Base-by-base conservation (phyloP, 2,329 filamentous ascomycete genomes). In the Hymenoscyphus scutula region DNA sequence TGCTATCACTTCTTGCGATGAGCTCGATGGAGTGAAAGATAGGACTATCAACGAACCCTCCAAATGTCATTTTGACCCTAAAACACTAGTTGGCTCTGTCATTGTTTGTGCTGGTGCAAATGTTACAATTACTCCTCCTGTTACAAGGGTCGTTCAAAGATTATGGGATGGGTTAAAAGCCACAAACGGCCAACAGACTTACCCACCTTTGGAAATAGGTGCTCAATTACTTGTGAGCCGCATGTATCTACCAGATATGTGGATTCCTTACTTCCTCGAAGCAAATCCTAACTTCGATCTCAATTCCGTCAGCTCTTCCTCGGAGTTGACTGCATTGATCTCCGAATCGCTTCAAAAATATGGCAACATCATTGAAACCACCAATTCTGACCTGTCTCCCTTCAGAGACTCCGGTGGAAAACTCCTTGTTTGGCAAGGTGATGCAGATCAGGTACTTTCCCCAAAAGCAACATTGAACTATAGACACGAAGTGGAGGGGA, bases 371-470 rank as follows among this genome's bases (percentile, higher is more conserved):
- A 32, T 56, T 15, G 30, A 56, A 17, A n/a, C 54, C 15, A n/a
- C 17, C 15, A 73, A 10, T 69, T n/a, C 48, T 2, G 17, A 61
- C 76, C 58, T 65, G 61, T 45, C 59, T 7, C 11, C 57, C 65
- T 27, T 74, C 74, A 0, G 56, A 64, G 6, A 63, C 68, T 15
- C 37, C 13, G 63, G 63, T 15, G 58, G 57, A 10, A 65, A 63
- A 45, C 27, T 65, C 7, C 25, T 63, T 25, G 34, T 38, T 25
- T 65, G 58, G 53, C 63, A 65, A n/a, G 63, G 61, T 5, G 8
- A 19, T 10, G 56, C 53, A 4, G 62, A 64, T 56, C 56, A 74
- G 27, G 64, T 78, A 7, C 78, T 80, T 61, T 69, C 70, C 32
- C 69, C 74, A 1, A 71, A 74, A 11, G 74, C 76, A 15, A 37